Evolutionary conservation across 768 basidiomycete genomes (phyloP).

Genomic region (Psilocybe azurescens): DNA sequence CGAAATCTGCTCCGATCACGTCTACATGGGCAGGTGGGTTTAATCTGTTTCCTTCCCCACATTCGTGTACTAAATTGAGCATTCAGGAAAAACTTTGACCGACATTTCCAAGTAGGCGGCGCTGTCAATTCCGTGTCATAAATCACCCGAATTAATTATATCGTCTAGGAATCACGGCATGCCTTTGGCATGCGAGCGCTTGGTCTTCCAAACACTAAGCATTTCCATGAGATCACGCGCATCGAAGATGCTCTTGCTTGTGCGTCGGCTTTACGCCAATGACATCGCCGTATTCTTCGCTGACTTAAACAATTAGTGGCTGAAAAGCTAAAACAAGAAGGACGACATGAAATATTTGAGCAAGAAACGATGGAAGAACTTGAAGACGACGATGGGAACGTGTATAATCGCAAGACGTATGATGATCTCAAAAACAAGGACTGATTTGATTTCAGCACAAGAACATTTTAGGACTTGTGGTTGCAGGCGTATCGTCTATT

Average conservation of each 20-base stretch:
- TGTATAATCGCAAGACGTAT: slow-evolving; percentile 98
- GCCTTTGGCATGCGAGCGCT: slow-evolving; percentile 98
- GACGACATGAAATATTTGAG: slow-evolving; percentile 91
- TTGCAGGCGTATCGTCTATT: not conserved
- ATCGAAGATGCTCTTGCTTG: slow-evolving; percentile 96
- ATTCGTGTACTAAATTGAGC: slow-evolving; percentile 12
- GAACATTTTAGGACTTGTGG: not conserved
- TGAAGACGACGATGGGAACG: slow-evolving; percentile 98
- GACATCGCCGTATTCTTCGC: not conserved
- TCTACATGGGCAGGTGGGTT: slow-evolving; percentile 91
- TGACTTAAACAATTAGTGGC: slow-evolving; percentile 65
- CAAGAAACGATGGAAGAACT: slow-evolving; percentile 97
- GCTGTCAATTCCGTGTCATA: not conserved
- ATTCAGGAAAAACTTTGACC: slow-evolving; percentile 87
- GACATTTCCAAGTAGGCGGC: slow-evolving; percentile 83
- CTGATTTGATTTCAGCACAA: slow-evolving; percentile 58
- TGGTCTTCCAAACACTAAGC: slow-evolving; percentile 97
- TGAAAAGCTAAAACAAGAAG: slow-evolving; percentile 96
- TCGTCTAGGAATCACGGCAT: slow-evolving; percentile 84
- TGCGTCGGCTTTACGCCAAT: slow-evolving; percentile 46
- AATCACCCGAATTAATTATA: slow-evolving; percentile 21
- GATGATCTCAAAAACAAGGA: slow-evolving; percentile 97
- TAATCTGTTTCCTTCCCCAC: slow-evolving; percentile 7
- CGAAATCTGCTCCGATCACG: slow-evolving; percentile 96
- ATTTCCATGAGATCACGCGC: slow-evolving; percentile 98